A percentile compares a stretch with the other conserved stretches of the same genome.
These are phyloP conservation scores for Candida jianshihensis DNA, from an alignment of 805 yeast genomes.

Conservation along the genomic window DNA sequence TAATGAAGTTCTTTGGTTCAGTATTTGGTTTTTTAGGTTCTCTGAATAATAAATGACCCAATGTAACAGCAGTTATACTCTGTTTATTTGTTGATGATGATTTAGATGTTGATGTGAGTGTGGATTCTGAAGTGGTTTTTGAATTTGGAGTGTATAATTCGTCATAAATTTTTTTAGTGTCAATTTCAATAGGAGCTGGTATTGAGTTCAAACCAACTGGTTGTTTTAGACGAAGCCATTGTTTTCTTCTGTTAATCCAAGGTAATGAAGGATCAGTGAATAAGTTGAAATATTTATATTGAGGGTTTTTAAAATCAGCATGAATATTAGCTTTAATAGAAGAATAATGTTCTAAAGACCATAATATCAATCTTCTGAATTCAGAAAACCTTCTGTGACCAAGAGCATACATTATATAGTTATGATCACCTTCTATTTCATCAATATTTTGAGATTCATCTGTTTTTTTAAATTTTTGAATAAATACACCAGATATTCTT, in stretches of 20 bases:
- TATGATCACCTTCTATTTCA: background rate
- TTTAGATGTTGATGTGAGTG: background rate
- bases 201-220: conserved; percentile 7
- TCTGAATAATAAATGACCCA: conserved; percentile 17
- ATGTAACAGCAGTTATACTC: conserved; percentile 16
- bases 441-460: background rate
- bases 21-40: conserved; percentile 4
- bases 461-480: conserved; percentile 5
- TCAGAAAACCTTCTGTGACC: conserved; percentile 13
- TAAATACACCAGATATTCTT: conserved; percentile 16
- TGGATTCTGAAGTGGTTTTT: background rate
- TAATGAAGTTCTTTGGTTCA: conserved; percentile 5
- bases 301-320: conserved; percentile 5
- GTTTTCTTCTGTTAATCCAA: conserved; percentile 18
- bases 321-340: conserved; percentile 11
- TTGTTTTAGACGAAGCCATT: conserved; percentile 16
- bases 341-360: conserved; percentile 21
- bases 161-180: conserved; percentile 6
- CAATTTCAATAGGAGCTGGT: conserved; percentile 3
- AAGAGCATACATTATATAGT: conserved; percentile 14
- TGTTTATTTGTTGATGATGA: background rate
- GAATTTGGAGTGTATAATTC: conserved; percentile 5
- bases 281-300: conserved; percentile 4
- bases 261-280: conserved; percentile 16
- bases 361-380: conserved; percentile 19